Evolutionary conservation across 768 basidiomycete species (phyloP), one percentile per base, ranked within the genome.

Genomic region (Hypholoma fasciculare): DNA sequence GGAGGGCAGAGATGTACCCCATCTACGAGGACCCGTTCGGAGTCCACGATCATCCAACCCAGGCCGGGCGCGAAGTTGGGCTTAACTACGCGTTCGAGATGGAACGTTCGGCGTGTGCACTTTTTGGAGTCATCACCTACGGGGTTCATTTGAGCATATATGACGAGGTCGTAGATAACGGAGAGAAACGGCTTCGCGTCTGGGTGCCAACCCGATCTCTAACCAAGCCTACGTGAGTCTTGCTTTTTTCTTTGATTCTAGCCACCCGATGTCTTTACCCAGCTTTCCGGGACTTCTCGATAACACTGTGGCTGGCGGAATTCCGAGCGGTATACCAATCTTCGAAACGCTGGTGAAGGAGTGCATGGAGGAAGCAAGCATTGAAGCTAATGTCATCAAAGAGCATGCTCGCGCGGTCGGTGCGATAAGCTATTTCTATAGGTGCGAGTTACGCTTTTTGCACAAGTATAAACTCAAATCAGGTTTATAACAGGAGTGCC

Each of bases 241-340:
- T 16, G 11, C 53, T 47, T 4, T 42, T 57, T 43, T 49, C 16
- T 44, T 49, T 56, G 34, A 23, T 26, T 48, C 17, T 37, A 6
- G 43, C 48, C 54, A n/a, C 49, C 43, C 17, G 36, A 42, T 39
- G 4, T n/a, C 23, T 36, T 47, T 38, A 37, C 23, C 39, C 61
- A 90, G 90, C 34, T 97, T 87, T 82, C 94, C 95, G 5, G 88
- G 92, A 1, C 85, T 80, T 63, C 80, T 97, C 16, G 96, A 98
- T 67, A 98, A 98, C 71, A 88, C 84, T 37, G 91, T 92, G 3
- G 95, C 95, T 3, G 96, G 96, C 0, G 96, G 96, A 2, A 95
- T 96, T 34, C 86, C 94, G 0, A 85, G 88, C 17, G 92, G 94
- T 1, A 86, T 89, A 75, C 67, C 81, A 0, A 72, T 83, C 3